phyloP scores from a whole-genome alignment of 371 early-diverging fungal genomes.

The Funneliformis caledonium region DNA sequence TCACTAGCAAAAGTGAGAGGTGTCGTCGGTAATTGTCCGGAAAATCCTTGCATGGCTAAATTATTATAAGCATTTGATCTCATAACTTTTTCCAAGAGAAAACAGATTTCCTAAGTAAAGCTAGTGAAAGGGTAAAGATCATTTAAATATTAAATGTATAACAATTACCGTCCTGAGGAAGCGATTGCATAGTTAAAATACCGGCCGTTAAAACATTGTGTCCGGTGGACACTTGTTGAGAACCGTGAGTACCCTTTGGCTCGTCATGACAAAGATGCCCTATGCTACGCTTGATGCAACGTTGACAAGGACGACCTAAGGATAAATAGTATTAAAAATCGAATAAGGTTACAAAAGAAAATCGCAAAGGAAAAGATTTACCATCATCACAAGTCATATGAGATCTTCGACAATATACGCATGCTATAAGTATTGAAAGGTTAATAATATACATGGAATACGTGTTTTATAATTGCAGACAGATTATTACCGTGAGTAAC shows the following conservation, averaged over 20 bases:
- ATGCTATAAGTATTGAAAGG: slow-evolving; percentile 54
- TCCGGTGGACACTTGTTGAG: slow-evolving; percentile 14
- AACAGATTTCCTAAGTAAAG: neutral
- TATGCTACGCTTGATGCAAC: slow-evolving; percentile 92
- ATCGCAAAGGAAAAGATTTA: slow-evolving; percentile 41
- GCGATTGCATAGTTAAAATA: slow-evolving; percentile 6
- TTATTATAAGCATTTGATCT: slow-evolving; percentile 14
- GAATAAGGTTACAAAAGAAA: neutral
- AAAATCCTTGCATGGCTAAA: slow-evolving; percentile 38
- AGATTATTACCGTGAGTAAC: slow-evolving; percentile 66
- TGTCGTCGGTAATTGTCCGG: slow-evolving; percentile 45
- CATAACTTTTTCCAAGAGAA: neutral
- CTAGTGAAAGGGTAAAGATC: neutral
- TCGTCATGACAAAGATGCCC: slow-evolving; percentile 92
- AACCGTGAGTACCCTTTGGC: slow-evolving; percentile 46
- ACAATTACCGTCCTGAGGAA: neutral
- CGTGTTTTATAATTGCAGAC: neutral
- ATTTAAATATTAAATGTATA: neutral
- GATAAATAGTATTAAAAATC: neutral
- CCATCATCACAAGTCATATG: slow-evolving; percentile 88
- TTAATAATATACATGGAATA: neutral
- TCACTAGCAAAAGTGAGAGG: slow-evolving; percentile 79
- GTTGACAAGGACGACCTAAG: slow-evolving; percentile 86
- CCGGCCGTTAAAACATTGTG: neutral
- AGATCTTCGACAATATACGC: slow-evolving; percentile 84